Evolutionary conservation across 2,329 filamentous ascomycete genomes (phyloP), one percentile per base, ranked within the genome.

Genomic region (Pseudopyricularia javanii): DNA sequence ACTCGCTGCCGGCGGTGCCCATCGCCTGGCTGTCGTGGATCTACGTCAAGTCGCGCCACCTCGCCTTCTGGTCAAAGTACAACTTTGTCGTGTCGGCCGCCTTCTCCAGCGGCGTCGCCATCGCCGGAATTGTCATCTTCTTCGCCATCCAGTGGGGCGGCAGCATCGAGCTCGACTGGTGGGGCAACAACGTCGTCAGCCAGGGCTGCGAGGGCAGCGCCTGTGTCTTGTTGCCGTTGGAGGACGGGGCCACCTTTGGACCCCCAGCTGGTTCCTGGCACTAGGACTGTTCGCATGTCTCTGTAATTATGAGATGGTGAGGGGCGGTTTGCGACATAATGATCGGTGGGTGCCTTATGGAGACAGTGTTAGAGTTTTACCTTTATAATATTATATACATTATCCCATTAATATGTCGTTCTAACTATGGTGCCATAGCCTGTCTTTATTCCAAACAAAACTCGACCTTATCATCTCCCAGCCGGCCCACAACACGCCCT

Each of bases 41-140:
- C 24, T 73, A 65, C 54, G 54, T 74, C 52, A 69, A 69, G 53
- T 64, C 55, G 20, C 37, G 57, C 26, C 58, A 57, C 49, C n/a
- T 59, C 33, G 57, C 53, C 15, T 53, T 62, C 24, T 64, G 62
- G 62, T 57, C 58, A 30, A 61, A 59, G 37, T 59, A 51, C 53
- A 55, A 76, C 59, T 78, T 75, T 59, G 73, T 77, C 45, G 66
- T 76, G 24, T 75, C 75, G 7, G 73, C 75, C 15, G 69, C 74
- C 14, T 73, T 75, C 62, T 74, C 69, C 20, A 71, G 70, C 24
- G 74, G 70, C 30, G 71, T 78, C 40, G 74, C 75, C 52, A 70
- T 79, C 48, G 63, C 74, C 0, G 74, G 66, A 51, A 70, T 79
- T 56, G 64, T 79, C 57, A 75, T 79, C 56, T 76, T 79, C 67